Evolutionary conservation across 306 rosid species (phyloP).

Genomic region (Casuarina cunninghamiana): DNA sequence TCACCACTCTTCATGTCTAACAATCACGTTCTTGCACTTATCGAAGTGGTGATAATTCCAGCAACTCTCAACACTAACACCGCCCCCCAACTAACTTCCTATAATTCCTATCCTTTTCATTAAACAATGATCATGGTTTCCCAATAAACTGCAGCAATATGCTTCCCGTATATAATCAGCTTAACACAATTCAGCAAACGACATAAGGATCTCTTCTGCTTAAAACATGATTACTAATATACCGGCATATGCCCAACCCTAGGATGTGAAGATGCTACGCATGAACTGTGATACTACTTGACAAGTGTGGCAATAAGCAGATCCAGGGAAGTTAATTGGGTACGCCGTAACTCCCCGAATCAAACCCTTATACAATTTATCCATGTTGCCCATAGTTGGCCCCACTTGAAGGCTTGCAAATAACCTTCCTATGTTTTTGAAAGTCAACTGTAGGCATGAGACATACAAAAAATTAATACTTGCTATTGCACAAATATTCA

Average conservation of each 20-base stretch:
- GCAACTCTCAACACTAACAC: too few relatives aligned
- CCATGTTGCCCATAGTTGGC: slow-evolving; percentile 13
- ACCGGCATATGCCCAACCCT: too few relatives aligned
- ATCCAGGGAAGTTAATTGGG: slow-evolving; percentile 46
- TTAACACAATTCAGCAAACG: too few relatives aligned
- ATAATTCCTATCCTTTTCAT: too few relatives aligned
- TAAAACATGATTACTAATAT: background rate
- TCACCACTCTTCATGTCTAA: too few relatives aligned
- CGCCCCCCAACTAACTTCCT: too few relatives aligned
- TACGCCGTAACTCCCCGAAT: slow-evolving; percentile 39
- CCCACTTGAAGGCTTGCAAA: slow-evolving; percentile 30
- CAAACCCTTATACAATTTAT: slow-evolving; percentile 14
- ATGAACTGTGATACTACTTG: slow-evolving; percentile 13
- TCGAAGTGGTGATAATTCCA: too few relatives aligned
- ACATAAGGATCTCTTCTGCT: too few relatives aligned
- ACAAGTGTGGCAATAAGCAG: slow-evolving; percentile 27
- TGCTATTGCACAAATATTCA: background rate
- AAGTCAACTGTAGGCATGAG: slow-evolving; percentile 19
- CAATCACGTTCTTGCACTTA: too few relatives aligned
- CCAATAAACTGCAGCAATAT: too few relatives aligned
- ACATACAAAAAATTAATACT: background rate
- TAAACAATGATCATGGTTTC: too few relatives aligned
- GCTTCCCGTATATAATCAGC: too few relatives aligned
- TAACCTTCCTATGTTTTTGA: slow-evolving; percentile 26
- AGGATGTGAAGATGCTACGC: background rate